phyloP scores from a whole-genome alignment of 805 yeast genomes.

The Schizosaccharomyces osmophilus region DNA sequence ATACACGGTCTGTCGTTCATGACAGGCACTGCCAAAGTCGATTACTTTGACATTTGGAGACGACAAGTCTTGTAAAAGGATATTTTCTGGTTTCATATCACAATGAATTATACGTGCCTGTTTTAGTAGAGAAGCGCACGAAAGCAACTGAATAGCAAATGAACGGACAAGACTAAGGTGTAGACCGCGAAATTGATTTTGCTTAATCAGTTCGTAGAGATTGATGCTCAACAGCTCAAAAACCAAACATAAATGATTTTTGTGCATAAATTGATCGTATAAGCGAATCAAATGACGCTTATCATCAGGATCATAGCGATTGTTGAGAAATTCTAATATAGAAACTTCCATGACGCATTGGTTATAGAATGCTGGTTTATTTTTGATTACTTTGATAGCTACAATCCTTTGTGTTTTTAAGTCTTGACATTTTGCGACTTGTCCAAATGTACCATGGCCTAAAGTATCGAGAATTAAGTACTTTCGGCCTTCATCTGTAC shows the following conservation, averaged over 20 bases:
- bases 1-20: slow-evolving; percentile 52
- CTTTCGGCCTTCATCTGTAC: slow-evolving; percentile 55
- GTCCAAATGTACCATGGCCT: slow-evolving; percentile 96
- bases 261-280: slow-evolving; percentile 74
- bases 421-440: slow-evolving; percentile 82
- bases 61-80: slow-evolving; percentile 32
- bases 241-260: slow-evolving; percentile 76
- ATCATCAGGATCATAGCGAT: slow-evolving; percentile 41
- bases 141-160: slow-evolving; percentile 59
- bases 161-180: slow-evolving; percentile 53
- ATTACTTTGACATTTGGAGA: slow-evolving; percentile 65
- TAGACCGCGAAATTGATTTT: slow-evolving; percentile 80
- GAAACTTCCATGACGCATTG: slow-evolving; percentile 82
- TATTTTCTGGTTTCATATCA: slow-evolving; percentile 91
- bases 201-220: slow-evolving; percentile 70
- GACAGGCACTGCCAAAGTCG: slow-evolving; percentile 50
- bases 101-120: slow-evolving; percentile 76
- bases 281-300: slow-evolving; percentile 53
- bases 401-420: slow-evolving; percentile 59
- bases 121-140: slow-evolving; percentile 57
- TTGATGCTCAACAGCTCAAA: slow-evolving; percentile 76
- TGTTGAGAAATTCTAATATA: slow-evolving; percentile 57
- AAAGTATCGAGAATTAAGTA: slow-evolving; percentile 72
- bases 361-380: slow-evolving; percentile 71
- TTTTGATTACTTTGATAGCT: slow-evolving; percentile 84